Evolutionary conservation across 805 yeast species (phyloP), one percentile per base, ranked within the genome.

Genomic region (Kurtzmaniella fragi): DNA sequence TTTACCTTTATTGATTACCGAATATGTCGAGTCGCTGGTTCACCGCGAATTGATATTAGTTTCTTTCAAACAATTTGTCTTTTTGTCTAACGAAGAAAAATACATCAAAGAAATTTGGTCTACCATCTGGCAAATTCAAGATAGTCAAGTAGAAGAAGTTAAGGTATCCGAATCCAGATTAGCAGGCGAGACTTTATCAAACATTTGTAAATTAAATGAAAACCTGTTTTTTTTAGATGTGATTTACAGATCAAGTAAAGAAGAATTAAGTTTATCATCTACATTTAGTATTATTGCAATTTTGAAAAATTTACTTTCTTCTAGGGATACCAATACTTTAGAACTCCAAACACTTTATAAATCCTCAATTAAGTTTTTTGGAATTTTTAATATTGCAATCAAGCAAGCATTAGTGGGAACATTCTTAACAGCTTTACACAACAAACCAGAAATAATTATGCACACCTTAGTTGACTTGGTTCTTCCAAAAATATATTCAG

Each of bases 371-470:
- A 40, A 42, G 12, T 61, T 59, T 51, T 50, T 59, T 10, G 47
- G 51, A 3, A 52, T 58, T 13, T 41, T 51, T 3, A 72, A 70
- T 41, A 63, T 82, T 31, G 74, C 68, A n/a, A 66, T 80, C 37
- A 78, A 82, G 43, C 78, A 79, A 54, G 64, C 76, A n/a, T 71
- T 83, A 1, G 64, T 81, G 26, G 71, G 78, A 5, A 77, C 82
- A 16, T 55, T 84, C 32, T 70, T 79, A 9, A 70, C 83, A 2
- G 78, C 81, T 0, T 59, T 81, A 25, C 82, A 79, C 55, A 79
- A 75, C 46, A 72, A 70, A 37, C 78, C 82, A 7, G 49, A 53
- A 7, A 50, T 75, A 17, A 59, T 80, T 9, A 56, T 73, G 3
- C 71, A 74, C 1, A 62, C 71, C 37, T 55, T 80, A 31, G 57